These are phyloP conservation scores for Phialocephala subalpina DNA, from an alignment of 2,329 filamentous ascomycete species.

Conservation along the genomic window DNA sequence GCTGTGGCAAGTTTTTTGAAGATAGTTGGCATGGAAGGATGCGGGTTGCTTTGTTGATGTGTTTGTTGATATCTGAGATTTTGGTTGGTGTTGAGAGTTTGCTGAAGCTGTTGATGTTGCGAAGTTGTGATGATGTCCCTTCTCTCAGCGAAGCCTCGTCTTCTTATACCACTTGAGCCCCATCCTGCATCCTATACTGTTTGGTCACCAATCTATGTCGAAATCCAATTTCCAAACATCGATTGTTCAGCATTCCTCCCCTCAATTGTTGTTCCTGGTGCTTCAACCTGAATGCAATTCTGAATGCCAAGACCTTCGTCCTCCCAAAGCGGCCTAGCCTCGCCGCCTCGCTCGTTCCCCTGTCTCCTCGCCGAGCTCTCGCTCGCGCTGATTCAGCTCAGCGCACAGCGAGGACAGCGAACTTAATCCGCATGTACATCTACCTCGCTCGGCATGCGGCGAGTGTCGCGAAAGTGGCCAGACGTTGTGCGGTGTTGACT, in stretches of 20 bases:
- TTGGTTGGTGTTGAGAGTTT: not conserved
- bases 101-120: constrained; percentile 2
- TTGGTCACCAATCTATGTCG: not conserved
- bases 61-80: not conserved
- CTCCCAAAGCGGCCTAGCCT: constrained; percentile 4
- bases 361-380: not conserved
- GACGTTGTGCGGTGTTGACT: not conserved
- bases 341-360: constrained; percentile 5
- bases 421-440: not conserved
- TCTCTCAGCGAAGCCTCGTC: not conserved
- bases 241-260: too few relatives aligned
- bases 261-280: too few relatives aligned
- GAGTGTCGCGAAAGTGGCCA: not conserved
- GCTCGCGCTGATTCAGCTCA: constrained; percentile 15
- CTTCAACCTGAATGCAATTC: not conserved
- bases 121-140: constrained; percentile 5
- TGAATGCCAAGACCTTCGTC: not conserved
- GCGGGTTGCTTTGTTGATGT: not conserved
- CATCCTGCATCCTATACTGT: not conserved
- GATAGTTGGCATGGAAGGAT: not conserved
- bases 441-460: not conserved
- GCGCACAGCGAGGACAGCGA: constrained; percentile 1
- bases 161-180: not conserved
- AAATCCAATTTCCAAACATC: too few relatives aligned
- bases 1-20: not conserved